Base-by-base conservation (phyloP, 2,329 filamentous ascomycete species). In the Epichloe hybrida region DNA sequence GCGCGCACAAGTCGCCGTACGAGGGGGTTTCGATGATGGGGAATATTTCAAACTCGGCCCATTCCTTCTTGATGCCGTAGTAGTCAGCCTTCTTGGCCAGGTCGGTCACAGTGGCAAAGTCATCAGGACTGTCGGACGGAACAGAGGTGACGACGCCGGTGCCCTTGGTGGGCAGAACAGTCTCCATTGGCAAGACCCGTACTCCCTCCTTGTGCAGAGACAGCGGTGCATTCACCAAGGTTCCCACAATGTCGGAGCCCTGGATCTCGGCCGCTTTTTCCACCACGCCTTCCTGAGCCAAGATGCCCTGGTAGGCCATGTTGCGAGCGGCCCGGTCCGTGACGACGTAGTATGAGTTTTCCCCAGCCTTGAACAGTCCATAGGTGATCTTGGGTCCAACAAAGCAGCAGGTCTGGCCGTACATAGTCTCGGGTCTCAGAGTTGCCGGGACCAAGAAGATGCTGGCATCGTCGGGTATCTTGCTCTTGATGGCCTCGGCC, bases 111-210 rank as follows among this genome's bases (percentile, higher is more conserved):
- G 89, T 98, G 43, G 89, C 89, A 66, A 84, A 98, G 64, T 98
- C 93, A 64, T 98, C 93, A 1, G 93, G 68, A 52, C 87, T 94
- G 71, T 98, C 93, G 2, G 89, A 96, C 20, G 93, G 93, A 13
- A 98, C 93, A 40, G 81, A 97, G 1, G 90, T 95, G 46, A 98
- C 93, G 39, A 98, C 90, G 64, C 90, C 93, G 21, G 93, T 98
- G 63, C 93, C 93, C 74, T 98, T 98, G 50, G 85, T 86, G 15
- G 88, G 84, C 59, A 93, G 84, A 45, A 97, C 88, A 0, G 86
- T 84, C 55, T 95, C 89, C 93, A 98, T 98, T 49, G 93, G 93
- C 52, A 98, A 73, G 52, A 98, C 89, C 40, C 88, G 80, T 27
- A 98, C 84, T 56, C 86, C 86, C 45, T 88, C 78, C 50, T 79